Evolutionary conservation across 495 filamentous ascomycete genomes (phyloP).

Genomic region (Delitschia confertaspora): DNA sequence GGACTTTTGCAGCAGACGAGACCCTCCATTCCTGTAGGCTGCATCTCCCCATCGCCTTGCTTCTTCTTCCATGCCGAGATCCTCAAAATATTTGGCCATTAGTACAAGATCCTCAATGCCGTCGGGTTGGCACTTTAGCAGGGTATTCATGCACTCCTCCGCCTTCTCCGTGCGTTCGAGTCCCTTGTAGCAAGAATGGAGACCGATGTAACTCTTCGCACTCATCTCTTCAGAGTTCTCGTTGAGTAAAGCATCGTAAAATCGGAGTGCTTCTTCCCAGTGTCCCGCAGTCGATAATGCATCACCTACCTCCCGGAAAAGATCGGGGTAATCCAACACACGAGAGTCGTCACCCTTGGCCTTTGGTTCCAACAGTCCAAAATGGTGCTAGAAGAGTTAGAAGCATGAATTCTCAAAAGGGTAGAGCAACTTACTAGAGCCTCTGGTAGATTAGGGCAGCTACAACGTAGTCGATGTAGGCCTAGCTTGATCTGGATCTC

Average conservation of each 20-base stretch:
- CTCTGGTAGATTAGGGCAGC: slow-evolving; percentile 54
- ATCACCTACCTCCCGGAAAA: slow-evolving; percentile 65
- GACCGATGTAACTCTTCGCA: slow-evolving; percentile 54
- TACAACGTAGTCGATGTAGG: slow-evolving; percentile 63
- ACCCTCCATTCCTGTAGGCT: slow-evolving; percentile 7
- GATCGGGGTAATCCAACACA: slow-evolving; percentile 58
- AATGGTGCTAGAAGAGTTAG: slow-evolving; percentile 43
- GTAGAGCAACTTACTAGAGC: slow-evolving; percentile 53
- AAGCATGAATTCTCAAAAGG: not conserved
- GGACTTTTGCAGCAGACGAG: slow-evolving; percentile 1
- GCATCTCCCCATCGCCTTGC: slow-evolving; percentile 35
- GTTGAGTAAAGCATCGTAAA: slow-evolving; percentile 57
- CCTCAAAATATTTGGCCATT: slow-evolving; percentile 73
- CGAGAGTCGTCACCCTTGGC: slow-evolving; percentile 41
- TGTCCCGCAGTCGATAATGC: slow-evolving; percentile 50
- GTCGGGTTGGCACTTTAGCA: slow-evolving; percentile 58
- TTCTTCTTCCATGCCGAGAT: slow-evolving; percentile 55
- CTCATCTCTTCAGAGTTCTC: slow-evolving; percentile 49
- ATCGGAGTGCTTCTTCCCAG: slow-evolving; percentile 59
- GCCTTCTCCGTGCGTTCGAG: slow-evolving; percentile 56
- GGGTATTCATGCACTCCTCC: slow-evolving; percentile 46
- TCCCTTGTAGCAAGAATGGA: slow-evolving; percentile 63
- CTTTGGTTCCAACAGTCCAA: slow-evolving; percentile 56
- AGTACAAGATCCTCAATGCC: slow-evolving; percentile 64
- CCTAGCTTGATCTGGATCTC: slow-evolving; percentile 84